Evolutionary conservation across 495 filamentous ascomycete genomes (phyloP).

Genomic region (Terfezia boudieri): DNA sequence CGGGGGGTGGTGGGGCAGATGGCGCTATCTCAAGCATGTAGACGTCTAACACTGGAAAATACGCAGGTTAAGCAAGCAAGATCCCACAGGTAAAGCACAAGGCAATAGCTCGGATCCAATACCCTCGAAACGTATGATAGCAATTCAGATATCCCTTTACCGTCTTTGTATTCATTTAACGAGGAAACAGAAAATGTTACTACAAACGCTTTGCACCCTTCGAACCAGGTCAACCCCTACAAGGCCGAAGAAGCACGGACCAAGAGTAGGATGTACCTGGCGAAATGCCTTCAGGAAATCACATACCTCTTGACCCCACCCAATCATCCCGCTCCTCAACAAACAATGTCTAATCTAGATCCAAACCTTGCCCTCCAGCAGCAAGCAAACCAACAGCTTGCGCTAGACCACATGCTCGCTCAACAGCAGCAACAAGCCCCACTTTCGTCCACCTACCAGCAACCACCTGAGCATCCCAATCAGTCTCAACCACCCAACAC

Average conservation of each 20-base stretch:
- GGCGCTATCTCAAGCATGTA: too few species aligned
- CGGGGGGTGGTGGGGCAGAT: too few species aligned
- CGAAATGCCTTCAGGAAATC: slow-evolving; percentile 39
- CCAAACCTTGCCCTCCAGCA: slow-evolving; percentile 21
- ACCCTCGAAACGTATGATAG: too few species aligned
- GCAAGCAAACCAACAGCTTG: slow-evolving; percentile 11
- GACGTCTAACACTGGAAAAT: too few species aligned
- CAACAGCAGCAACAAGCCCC: slow-evolving; percentile 22
- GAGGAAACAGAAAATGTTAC: background rate
- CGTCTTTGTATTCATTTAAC: too few species aligned
- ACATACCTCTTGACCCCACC: slow-evolving; percentile 44
- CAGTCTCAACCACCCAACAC: too few species aligned
- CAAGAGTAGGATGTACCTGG: slow-evolving; percentile 25
- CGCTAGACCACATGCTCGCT: slow-evolving; percentile 18
- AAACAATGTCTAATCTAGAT: slow-evolving; percentile 3
- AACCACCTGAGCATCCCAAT: slow-evolving; percentile 23
- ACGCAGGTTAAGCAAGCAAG: too few species aligned
- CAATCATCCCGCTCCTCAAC: slow-evolving; percentile 35
- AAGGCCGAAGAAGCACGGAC: slow-evolving; percentile 20
- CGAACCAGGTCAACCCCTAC: slow-evolving; percentile 1
- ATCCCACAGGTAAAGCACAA: too few species aligned
- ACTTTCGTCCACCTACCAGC: slow-evolving; percentile 33
- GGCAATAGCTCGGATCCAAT: too few species aligned
- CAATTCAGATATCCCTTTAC: too few species aligned
- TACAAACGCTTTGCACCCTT: background rate